Conservation (phyloP, 441 rosid species). For the Pelargonium myrrhifolium region DNA sequence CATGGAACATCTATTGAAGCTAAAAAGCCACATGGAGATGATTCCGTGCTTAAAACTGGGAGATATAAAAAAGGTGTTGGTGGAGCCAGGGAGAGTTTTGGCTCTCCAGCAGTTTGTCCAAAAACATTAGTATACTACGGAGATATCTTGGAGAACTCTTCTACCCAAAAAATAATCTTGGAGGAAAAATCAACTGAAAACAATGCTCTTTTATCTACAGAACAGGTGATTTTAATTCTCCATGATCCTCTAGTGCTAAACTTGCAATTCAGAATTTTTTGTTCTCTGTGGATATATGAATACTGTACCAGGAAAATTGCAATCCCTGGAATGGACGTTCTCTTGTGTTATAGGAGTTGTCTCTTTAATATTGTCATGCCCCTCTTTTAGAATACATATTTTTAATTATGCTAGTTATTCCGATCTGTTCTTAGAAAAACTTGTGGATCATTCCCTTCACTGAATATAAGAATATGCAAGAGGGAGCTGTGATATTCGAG, state of each 20-base stretch:
- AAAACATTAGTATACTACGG: conserved; percentile 17
- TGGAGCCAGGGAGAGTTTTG: conserved; percentile 20
- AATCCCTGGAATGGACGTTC: background rate
- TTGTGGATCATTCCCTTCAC: background rate
- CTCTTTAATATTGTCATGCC: background rate
- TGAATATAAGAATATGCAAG: background rate
- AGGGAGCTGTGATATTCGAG: background rate
- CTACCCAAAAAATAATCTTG: background rate
- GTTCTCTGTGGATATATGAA: background rate
- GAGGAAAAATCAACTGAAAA: conserved; percentile 19
- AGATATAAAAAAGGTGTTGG: conserved; percentile 18
- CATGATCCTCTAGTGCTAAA: background rate
- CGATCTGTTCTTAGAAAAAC: background rate
- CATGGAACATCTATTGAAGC: conserved; percentile 22
- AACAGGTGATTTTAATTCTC: conserved; percentile 38
- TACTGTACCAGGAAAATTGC: background rate
- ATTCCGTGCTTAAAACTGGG: background rate
- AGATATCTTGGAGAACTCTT: conserved; percentile 18
- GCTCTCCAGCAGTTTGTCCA: conserved; percentile 13
- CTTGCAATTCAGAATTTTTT: background rate
- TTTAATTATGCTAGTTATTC: background rate
- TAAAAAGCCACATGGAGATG: conserved; percentile 15
- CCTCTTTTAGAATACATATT: background rate
- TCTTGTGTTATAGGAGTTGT: background rate
- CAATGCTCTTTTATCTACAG: conserved; percentile 29